Evolutionary conservation across 192 early-diverging fungal species (phyloP).

Genomic region (Coemansia javaensis): DNA sequence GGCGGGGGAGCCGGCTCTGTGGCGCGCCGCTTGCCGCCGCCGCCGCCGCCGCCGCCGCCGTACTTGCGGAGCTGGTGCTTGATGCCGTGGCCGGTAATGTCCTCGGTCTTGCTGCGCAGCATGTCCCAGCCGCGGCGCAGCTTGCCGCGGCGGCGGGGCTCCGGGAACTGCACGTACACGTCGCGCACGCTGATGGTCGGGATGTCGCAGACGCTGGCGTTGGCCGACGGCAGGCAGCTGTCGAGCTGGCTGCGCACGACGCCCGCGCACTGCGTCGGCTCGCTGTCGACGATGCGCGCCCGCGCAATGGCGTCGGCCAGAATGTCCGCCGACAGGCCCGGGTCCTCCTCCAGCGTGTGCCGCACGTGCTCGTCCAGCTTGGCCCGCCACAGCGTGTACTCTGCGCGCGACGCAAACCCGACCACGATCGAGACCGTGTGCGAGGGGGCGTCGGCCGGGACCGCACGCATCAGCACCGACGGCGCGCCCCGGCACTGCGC

Average conservation of each 20-base stretch:
- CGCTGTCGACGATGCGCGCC: slow-evolving; percentile 26
- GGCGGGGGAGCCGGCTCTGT: slow-evolving; percentile 12
- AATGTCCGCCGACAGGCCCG: slow-evolving; percentile 29
- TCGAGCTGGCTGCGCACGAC: slow-evolving; percentile 22
- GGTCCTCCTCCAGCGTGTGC: slow-evolving; percentile 22
- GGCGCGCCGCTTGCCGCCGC: slow-evolving; percentile 45
- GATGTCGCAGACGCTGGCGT: slow-evolving; percentile 23
- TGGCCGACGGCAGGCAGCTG: slow-evolving; percentile 20
- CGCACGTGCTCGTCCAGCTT: slow-evolving; percentile 41
- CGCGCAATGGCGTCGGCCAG: slow-evolving; percentile 41
- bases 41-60: slow-evolving; percentile 41
- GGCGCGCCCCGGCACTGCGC: slow-evolving; percentile 40
- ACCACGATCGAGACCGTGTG: slow-evolving; percentile 28
- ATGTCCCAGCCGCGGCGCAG: slow-evolving; percentile 47
- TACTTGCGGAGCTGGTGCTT: slow-evolving; percentile 47
- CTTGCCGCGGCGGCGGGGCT: slow-evolving; percentile 29
- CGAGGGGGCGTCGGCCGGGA: slow-evolving; percentile 12
- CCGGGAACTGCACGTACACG: slow-evolving; percentile 43
- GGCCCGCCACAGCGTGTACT: slow-evolving; percentile 28
- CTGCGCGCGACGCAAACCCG: slow-evolving; percentile 33
- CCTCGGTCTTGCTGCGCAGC: slow-evolving; percentile 50
- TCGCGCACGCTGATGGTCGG: slow-evolving; percentile 47
- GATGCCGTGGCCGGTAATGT: slow-evolving; percentile 37
- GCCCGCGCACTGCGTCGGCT: slow-evolving; percentile 13
- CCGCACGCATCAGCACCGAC: slow-evolving; percentile 19